Base-by-base conservation (phyloP, 371 early-diverging fungal species). In the Haplosporangium sp. region DNA sequence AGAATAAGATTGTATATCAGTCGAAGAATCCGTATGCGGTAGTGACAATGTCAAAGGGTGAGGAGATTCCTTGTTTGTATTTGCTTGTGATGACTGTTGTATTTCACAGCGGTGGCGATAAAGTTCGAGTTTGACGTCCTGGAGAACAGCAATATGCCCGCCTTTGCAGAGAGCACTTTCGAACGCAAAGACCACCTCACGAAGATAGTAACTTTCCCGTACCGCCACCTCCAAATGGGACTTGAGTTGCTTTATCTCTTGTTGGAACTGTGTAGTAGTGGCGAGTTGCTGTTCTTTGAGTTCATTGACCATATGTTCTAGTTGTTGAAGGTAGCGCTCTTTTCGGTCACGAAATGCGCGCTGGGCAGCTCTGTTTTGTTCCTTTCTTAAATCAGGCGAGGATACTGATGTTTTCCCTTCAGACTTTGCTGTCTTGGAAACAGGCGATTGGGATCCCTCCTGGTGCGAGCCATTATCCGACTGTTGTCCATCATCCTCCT, bases 311-410 rank as follows among this genome's bases (percentile, higher is more conserved):
- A 89, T 85, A 40, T 84, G 83, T 71, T 94, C 94, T 6, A 94
- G 82, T 4, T 89, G 86, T 27, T 86, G 76, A 34, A 93, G 72
- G 63, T 94, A 90, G 17, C 86, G 83, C 72, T 93, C 92, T 77
- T 92, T 93, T 56, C 94, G 88, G 74, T 94, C 92, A 44, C 94
- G 84, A 71, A 94, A 94, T 0, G 94, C 94, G 6, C 94, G 76
- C 66, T 94, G 94, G 0, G 94, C 94, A 5, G 92, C 94, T 42
- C 94, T 77, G 76, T 94, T 94, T 72, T 94, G 94, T 2, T 92
- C 94, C 47, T 92, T 93, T 57, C 94, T 91, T 61, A 92, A 81
- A 5, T 86, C 86, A 9, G 88, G 86, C 1, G 87, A 88, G 1
- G 85, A 84, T 17, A 86, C 84, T 1, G 92, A 92, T 78, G 92